Evolutionary conservation across 2,329 filamentous ascomycete genomes (phyloP).

Genomic region (Colletotrichum tanaceti): DNA sequence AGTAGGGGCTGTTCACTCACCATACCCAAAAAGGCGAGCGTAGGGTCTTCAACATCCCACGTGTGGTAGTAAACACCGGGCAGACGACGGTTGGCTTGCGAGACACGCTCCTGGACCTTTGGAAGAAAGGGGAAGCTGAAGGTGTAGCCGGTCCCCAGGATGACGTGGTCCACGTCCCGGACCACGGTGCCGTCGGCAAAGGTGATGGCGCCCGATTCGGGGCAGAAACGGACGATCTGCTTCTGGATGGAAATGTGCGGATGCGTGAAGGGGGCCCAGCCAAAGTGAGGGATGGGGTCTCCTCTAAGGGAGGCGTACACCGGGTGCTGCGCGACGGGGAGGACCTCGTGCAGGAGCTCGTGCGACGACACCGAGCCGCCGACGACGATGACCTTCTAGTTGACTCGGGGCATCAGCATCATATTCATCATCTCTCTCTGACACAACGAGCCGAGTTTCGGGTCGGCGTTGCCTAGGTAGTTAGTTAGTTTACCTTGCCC

Average conservation of each 20-base stretch:
- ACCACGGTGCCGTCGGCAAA: slow-evolving; percentile 64
- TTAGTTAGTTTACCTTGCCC: no score
- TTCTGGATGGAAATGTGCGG: slow-evolving; percentile 58
- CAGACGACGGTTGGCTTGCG: slow-evolving; percentile 47
- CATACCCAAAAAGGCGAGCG: slow-evolving; percentile 51
- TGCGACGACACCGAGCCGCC: slow-evolving; percentile 69
- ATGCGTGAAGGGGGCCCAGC: slow-evolving; percentile 67
- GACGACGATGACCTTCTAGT: slow-evolving; percentile 64
- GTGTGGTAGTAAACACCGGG: slow-evolving; percentile 53
- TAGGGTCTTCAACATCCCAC: slow-evolving; percentile 51
- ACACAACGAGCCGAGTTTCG: fast-evolving
- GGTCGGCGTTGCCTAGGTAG: not conserved
- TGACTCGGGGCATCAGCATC: not conserved
- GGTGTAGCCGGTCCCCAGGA: slow-evolving; percentile 70
- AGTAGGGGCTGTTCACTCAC: slow-evolving; percentile 42
- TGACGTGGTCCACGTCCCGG: slow-evolving; percentile 64
- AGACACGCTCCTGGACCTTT: slow-evolving; percentile 58
- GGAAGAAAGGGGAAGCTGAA: slow-evolving; percentile 68
- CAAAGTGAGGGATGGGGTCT: slow-evolving; percentile 63
- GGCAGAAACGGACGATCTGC: slow-evolving; percentile 56
- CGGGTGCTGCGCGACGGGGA: slow-evolving; percentile 58
- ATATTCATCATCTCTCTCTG: no score
- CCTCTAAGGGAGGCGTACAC: slow-evolving; percentile 61
- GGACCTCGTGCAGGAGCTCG: slow-evolving; percentile 66
- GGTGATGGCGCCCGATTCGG: slow-evolving; percentile 53